Evolutionary conservation across 148 eudicot genomes (phyloP), one percentile per base, ranked within the genome.

Genomic region (Persicaria maculosa): DNA sequence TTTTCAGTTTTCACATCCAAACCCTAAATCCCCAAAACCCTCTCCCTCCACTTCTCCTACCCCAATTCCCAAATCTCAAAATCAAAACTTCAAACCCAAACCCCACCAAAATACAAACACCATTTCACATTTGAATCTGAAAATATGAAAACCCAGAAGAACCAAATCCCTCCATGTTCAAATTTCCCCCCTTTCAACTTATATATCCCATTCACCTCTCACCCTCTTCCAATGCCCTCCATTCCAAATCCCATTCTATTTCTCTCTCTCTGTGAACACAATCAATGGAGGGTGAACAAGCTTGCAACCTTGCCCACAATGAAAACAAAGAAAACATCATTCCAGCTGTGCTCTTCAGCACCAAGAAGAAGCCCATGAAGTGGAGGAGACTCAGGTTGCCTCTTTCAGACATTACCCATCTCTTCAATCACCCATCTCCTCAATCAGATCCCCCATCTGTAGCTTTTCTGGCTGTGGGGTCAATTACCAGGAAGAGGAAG

Each of bases 311-410:
- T 59, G 9, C 52, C 52, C 12, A 8, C 52, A 12, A 48, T 8
- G 65, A 59, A 36, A 59, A 59, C 65, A 59, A 59, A 59, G 65
- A 59, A 59, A 59, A 59, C 65, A 22, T 22, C 43, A 20, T 59
- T 10, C 65, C 40, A 59, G 65, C 65, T 59, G 14, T 8, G 36
- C 22, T 59, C 36, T 59, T 5, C 36, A 59, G 22, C 1, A 22
- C 65, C 31, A 59, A 50, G 15, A 50, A 59, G 65, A 59, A 22
- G 65, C 65, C 36, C 12, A 59, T 9, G 4, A 22, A 22, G 19
- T 19, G 40, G 31, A 59, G 40, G 12, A 20, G 65, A 20, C 2
- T 22, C 43, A 59, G 65, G 19, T 59, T 59, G 12, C 65, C 65
- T 0, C 65, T 59, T 59, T 6, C 22, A 59, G 65, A 59, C 40